Percentiles rank a stretch among this genome's conserved stretches.
phyloP scores from a whole-genome alignment of 1,284 basidiomycete genomes.

The Microbotryum scabiosae region DNA sequence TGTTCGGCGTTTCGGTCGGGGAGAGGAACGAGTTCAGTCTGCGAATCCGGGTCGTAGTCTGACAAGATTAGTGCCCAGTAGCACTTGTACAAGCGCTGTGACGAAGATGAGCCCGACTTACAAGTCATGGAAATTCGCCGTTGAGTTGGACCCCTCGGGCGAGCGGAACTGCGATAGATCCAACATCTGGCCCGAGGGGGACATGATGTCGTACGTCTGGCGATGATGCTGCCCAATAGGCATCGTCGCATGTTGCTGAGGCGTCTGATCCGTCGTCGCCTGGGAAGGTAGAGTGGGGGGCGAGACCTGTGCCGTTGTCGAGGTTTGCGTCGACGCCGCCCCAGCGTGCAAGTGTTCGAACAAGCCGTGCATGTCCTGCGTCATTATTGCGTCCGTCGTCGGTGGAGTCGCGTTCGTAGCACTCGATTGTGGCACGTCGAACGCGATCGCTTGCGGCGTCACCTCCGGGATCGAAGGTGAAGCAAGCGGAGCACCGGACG shows the following conservation, averaged over 20 bases:
- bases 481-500: background rate
- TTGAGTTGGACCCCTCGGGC: constrained; percentile 9
- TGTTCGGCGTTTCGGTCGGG: constrained; percentile 17
- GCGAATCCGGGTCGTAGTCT: background rate
- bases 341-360: constrained; percentile 1
- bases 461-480: background rate
- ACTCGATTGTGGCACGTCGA: background rate
- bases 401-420: background rate
- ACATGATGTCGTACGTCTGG: constrained; percentile 25
- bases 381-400: background rate
- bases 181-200: constrained; percentile 3
- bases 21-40: constrained; percentile 28
- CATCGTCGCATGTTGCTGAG: background rate
- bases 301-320: background rate
- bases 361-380: background rate
- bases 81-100: too few species aligned
- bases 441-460: background rate
- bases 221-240: background rate
- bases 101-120: background rate
- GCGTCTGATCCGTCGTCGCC: background rate
- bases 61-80: too few species aligned
- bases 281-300: background rate
- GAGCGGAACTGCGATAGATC: constrained; percentile 24
- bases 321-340: background rate
- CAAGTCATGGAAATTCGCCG: constrained; percentile 23